phyloP scores from a whole-genome alignment of 1,284 basidiomycete genomes.

The Golubevia sp. region DNA sequence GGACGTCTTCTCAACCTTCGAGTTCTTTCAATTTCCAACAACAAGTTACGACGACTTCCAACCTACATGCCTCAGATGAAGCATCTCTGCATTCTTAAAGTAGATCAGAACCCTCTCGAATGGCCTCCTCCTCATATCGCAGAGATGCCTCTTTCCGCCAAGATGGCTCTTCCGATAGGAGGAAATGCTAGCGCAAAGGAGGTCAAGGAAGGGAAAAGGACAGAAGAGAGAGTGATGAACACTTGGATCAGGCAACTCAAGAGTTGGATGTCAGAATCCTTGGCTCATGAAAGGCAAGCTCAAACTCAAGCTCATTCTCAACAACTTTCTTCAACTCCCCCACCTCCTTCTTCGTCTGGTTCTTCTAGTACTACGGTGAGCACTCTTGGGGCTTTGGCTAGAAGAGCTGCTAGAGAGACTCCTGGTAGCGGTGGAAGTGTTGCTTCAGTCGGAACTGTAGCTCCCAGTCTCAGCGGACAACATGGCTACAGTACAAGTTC shows the following conservation, averaged over 20 bases:
- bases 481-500: too few species aligned
- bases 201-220: slow-evolving; percentile 65
- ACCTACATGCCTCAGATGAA: slow-evolving; percentile 76
- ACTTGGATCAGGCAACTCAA: slow-evolving; percentile 41
- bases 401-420: too few species aligned
- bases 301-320: too few species aligned
- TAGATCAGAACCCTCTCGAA: slow-evolving; percentile 81
- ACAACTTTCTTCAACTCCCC: too few species aligned
- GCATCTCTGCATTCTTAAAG: slow-evolving; percentile 78
- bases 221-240: slow-evolving; percentile 64
- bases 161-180: slow-evolving; percentile 10
- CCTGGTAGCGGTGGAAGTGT: too few species aligned
- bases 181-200: slow-evolving; percentile 9
- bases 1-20: slow-evolving; percentile 79
- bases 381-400: too few species aligned
- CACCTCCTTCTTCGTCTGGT: too few species aligned
- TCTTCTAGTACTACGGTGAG: too few species aligned
- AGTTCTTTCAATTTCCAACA: slow-evolving; percentile 84
- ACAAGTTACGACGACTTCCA: slow-evolving; percentile 80
- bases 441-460: too few species aligned
- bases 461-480: too few species aligned
- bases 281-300: too few species aligned
- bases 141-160: slow-evolving; percentile 31
- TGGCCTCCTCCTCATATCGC: slow-evolving; percentile 71
- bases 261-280: slow-evolving; percentile 21